Percentiles rank a stretch among this genome's conserved stretches.
These are phyloP conservation scores for Colletotrichum ledebouriae DNA, from an alignment of 2,329 filamentous ascomycete species.

Conservation along the genomic window DNA sequence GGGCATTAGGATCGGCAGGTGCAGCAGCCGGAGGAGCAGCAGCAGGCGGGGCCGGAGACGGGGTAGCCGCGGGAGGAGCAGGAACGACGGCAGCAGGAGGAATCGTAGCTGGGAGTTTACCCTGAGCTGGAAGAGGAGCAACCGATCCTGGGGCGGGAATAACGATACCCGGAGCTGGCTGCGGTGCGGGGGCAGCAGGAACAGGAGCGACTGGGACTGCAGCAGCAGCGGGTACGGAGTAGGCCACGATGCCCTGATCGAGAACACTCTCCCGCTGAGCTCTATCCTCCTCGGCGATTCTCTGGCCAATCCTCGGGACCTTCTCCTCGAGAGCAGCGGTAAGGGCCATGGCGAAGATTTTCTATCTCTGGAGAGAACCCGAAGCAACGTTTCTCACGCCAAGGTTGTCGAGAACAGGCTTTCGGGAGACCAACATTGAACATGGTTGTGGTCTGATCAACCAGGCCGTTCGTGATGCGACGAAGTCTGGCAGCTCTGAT, in stretches of 20 bases:
- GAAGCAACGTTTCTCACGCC: constrained; percentile 46
- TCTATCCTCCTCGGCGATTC: constrained; percentile 46
- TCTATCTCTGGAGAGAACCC: constrained; percentile 45
- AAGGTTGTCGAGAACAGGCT: constrained; percentile 46
- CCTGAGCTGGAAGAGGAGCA: background rate
- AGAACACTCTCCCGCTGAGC: constrained; percentile 45
- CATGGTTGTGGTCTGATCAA: constrained; percentile 44
- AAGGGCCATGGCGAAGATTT: constrained; percentile 44
- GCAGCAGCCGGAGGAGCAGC: constrained; percentile 4
- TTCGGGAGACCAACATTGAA: constrained; percentile 45
- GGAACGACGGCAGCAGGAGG: background rate
- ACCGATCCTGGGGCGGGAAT: background rate
- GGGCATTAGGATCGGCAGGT: no score
- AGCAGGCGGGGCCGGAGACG: no score
- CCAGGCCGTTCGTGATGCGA: constrained; percentile 43
- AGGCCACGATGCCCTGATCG: constrained; percentile 44
- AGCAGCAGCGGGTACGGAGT: constrained; percentile 33
- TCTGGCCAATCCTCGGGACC: constrained; percentile 46
- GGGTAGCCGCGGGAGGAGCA: constrained; percentile 3
- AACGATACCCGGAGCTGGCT: constrained; percentile 6
- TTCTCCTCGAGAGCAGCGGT: constrained; percentile 46
- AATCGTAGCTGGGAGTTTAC: background rate
- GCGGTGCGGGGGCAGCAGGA: constrained; percentile 18
- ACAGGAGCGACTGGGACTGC: constrained; percentile 24
- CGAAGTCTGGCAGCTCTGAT: constrained; percentile 44